These are phyloP conservation scores for Auxenochlorella protothecoides DNA, from an alignment of 139 green algal genomes.

Conservation along the genomic window DNA sequence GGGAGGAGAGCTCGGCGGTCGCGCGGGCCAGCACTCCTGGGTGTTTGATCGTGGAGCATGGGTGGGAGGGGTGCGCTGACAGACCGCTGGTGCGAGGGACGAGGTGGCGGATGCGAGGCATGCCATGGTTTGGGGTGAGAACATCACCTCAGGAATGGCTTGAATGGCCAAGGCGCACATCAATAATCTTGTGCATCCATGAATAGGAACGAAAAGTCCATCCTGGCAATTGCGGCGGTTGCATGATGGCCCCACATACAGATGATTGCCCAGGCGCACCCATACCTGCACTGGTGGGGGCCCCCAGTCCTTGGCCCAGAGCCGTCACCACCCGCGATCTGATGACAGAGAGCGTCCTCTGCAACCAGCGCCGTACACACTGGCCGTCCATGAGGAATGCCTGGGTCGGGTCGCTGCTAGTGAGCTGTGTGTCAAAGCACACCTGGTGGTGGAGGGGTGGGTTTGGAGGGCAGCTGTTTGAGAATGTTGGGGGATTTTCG, in stretches of 20 bases:
- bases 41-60: no score
- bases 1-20: slow-evolving; percentile 16
- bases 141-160: no score
- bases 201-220: no score
- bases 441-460: slow-evolving; percentile 5
- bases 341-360: slow-evolving; percentile 10
- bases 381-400: slow-evolving; percentile 43
- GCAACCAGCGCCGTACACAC: slow-evolving; percentile 36
- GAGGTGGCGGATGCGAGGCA: no score
- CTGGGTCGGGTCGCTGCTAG: slow-evolving; percentile 37
- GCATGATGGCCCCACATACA: not conserved
- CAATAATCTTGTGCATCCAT: no score
- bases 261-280: not conserved
- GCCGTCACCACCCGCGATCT: slow-evolving; percentile 8
- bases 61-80: no score
- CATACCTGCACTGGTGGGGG: slow-evolving; percentile 1
- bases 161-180: no score
- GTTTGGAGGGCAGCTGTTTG: not conserved
- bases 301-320: slow-evolving; percentile 10
- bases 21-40: slow-evolving; percentile 15
- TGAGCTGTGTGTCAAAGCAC: slow-evolving; percentile 18
- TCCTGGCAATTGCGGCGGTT: no score
- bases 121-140: no score
- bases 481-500: no score
- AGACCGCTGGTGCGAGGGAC: no score